phyloP scores from a whole-genome alignment of 768 basidiomycete genomes.

The Termitomyces sp. region DNA sequence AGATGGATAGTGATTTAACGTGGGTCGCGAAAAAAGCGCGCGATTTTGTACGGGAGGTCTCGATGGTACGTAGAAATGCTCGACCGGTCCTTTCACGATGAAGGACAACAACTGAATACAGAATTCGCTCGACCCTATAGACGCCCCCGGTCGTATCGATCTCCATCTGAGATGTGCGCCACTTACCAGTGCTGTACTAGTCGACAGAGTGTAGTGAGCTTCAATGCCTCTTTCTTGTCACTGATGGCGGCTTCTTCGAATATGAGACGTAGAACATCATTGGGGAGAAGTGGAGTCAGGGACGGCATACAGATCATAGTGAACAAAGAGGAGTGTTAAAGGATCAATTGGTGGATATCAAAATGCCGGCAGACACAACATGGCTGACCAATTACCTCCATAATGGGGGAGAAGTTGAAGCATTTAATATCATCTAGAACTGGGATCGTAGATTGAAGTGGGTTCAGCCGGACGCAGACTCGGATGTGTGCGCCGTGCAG shows the following conservation, averaged over 20 bases:
- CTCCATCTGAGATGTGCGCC: not conserved
- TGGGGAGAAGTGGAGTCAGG: conserved; percentile 20
- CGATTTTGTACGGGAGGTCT: conserved; percentile 26
- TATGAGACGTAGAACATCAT: conserved; percentile 31
- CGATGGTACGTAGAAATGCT: conserved; percentile 32
- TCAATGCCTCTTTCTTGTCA: conserved; percentile 25
- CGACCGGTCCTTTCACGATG: conserved; percentile 25
- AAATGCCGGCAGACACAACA: not conserved
- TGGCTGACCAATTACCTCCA: not conserved
- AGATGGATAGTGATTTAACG: conserved; percentile 32
- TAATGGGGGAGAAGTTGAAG: not conserved
- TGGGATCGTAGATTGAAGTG: conserved; percentile 9
- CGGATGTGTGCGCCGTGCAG: not conserved
- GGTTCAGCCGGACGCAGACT: not conserved
- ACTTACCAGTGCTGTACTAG: conserved; percentile 28
- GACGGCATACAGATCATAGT: conserved; percentile 1
- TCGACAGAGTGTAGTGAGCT: conserved; percentile 25
- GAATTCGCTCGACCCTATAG: conserved; percentile 28
- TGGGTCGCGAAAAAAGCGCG: conserved; percentile 27
- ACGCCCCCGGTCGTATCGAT: not conserved
- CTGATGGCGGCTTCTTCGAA: conserved; percentile 26
- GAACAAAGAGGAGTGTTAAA: conserved; percentile 1
- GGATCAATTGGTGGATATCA: conserved; percentile 9
- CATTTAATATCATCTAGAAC: not conserved
- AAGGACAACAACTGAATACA: conserved; percentile 30